A percentile compares a stretch with the other conserved stretches of the same genome.
Conservation (phyloP, 805 yeast genomes). For the Candida schatavii region DNA sequence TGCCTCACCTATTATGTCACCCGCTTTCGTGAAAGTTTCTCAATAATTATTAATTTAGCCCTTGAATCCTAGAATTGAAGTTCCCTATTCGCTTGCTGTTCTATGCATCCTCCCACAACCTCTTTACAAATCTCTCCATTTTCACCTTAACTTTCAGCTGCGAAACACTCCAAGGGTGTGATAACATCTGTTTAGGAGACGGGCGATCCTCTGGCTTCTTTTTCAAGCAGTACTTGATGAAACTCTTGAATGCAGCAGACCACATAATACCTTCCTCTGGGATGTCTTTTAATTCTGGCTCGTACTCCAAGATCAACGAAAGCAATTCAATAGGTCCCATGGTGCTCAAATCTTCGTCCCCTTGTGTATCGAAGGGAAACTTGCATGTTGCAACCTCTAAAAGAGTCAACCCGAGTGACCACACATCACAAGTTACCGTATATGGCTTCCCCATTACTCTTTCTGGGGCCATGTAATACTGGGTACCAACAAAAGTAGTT, state of each 20-base stretch:
- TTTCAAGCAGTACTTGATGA: conserved; percentile 74
- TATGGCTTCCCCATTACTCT: conserved; percentile 94
- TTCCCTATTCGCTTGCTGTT: too few relatives aligned
- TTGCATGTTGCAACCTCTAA: conserved; percentile 91
- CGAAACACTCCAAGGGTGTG: conserved; percentile 89
- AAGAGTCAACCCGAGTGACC: conserved; percentile 84
- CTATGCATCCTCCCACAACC: conserved; percentile 56
- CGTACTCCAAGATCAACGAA: conserved; percentile 74
- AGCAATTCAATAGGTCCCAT: conserved; percentile 79
- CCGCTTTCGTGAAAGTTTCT: neutral
- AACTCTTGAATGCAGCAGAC: conserved; percentile 80
- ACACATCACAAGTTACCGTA: conserved; percentile 91
- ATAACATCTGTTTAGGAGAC: conserved; percentile 87
- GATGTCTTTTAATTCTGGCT: conserved; percentile 77
- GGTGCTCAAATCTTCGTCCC: conserved; percentile 32
- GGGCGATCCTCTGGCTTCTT: conserved; percentile 82
- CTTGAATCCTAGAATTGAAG: neutral
- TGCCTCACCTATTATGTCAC: neutral
- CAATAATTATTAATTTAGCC: neutral
- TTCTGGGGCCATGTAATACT: conserved; percentile 98
- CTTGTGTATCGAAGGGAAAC: conserved; percentile 62
- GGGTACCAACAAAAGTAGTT: conserved; percentile 95
- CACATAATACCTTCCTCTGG: conserved; percentile 73
- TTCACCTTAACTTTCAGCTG: conserved; percentile 70
- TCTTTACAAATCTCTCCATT: conserved; percentile 81